These are phyloP conservation scores for Hippophae gyantsensis DNA, from an alignment of 306 rosid species.

Conservation along the genomic window DNA sequence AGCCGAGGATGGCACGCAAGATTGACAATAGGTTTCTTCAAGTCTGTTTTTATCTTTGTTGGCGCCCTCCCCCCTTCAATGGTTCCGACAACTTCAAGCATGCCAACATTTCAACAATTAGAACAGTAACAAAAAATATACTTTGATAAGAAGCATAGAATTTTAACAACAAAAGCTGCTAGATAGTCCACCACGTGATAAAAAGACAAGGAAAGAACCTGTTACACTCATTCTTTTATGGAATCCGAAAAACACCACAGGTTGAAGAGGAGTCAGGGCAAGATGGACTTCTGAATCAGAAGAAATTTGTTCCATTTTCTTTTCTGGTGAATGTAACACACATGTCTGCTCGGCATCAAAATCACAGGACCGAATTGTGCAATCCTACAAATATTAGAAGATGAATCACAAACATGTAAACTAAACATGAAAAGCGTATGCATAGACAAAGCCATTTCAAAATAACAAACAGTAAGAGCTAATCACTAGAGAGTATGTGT, in stretches of 20 bases:
- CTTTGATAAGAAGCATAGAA: too few species aligned
- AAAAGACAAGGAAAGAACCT: slow-evolving; percentile 35
- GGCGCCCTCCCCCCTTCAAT: slow-evolving; percentile 95
- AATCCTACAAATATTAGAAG: slow-evolving; percentile 54
- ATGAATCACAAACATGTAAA: neutral
- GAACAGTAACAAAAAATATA: neutral
- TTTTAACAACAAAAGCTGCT: neutral
- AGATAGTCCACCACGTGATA: slow-evolving; percentile 7
- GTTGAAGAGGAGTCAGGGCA: slow-evolving; percentile 86
- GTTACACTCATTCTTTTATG: slow-evolving; percentile 93
- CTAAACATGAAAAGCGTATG: slow-evolving; percentile 16
- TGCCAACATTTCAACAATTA: slow-evolving; percentile 25
- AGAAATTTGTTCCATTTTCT: slow-evolving; percentile 67
- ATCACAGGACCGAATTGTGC: slow-evolving; percentile 93
- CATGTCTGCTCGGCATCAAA: slow-evolving; percentile 96
- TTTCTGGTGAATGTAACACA: slow-evolving; percentile 92
- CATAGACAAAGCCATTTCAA: slow-evolving; percentile 4
- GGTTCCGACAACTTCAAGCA: slow-evolving; percentile 87
- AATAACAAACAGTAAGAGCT: slow-evolving; percentile 6
- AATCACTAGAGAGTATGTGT: neutral
- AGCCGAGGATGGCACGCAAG: slow-evolving; percentile 99
- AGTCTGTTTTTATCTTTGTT: slow-evolving; percentile 89
- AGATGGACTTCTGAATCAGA: slow-evolving; percentile 88
- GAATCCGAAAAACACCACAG: slow-evolving; percentile 86
- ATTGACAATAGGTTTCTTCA: slow-evolving; percentile 94